Conservation (phyloP, 768 basidiomycete genomes). For the Boletus speciosus region DNA sequence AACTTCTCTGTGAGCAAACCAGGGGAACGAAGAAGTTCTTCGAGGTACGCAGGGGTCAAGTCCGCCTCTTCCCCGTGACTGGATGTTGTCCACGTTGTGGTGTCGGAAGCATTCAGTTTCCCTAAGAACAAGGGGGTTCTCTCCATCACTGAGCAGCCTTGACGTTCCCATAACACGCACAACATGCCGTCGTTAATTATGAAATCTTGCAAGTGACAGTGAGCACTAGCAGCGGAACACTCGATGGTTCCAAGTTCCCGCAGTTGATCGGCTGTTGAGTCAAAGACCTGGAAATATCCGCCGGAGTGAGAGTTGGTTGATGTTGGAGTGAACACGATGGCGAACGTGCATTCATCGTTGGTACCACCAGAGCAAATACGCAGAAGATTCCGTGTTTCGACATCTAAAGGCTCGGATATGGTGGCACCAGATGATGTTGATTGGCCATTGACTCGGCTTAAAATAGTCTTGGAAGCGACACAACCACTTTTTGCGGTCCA, state of each 20-base stretch:
- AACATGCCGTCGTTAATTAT: conserved; percentile 51
- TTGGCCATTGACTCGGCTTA: conserved; percentile 34
- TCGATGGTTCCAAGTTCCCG: conserved; percentile 56
- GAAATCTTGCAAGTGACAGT: conserved; percentile 79
- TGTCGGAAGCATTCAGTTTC: conserved; percentile 27
- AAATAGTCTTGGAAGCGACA: conserved; percentile 57
- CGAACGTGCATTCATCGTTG: conserved; percentile 53
- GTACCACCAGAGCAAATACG: conserved; percentile 52
- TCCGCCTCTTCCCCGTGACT: conserved; percentile 69
- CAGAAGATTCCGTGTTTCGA: conserved; percentile 61
- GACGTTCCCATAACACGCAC: conserved; percentile 76
- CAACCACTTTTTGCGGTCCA: conserved; percentile 81
- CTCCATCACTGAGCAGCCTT: conserved; percentile 72
- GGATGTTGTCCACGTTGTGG: conserved; percentile 50
- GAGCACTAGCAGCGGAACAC: conserved; percentile 55
- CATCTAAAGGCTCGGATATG: conserved; percentile 51
- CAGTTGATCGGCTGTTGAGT: conserved; percentile 54
- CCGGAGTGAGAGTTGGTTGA: conserved; percentile 61
- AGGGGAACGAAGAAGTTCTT: conserved; percentile 69
- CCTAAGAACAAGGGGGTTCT: conserved; percentile 46
- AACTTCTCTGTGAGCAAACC: conserved; percentile 78
- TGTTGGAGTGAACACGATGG: conserved; percentile 72
- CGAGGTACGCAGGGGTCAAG: conserved; percentile 82
- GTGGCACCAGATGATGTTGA: conserved; percentile 29
- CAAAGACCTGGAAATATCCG: conserved; percentile 74